Percentiles rank a stretch among this genome's conserved stretches.
Evolutionary conservation across 345 rosid genomes (phyloP).

Genomic region (Xanthoceras sorbifolium): DNA sequence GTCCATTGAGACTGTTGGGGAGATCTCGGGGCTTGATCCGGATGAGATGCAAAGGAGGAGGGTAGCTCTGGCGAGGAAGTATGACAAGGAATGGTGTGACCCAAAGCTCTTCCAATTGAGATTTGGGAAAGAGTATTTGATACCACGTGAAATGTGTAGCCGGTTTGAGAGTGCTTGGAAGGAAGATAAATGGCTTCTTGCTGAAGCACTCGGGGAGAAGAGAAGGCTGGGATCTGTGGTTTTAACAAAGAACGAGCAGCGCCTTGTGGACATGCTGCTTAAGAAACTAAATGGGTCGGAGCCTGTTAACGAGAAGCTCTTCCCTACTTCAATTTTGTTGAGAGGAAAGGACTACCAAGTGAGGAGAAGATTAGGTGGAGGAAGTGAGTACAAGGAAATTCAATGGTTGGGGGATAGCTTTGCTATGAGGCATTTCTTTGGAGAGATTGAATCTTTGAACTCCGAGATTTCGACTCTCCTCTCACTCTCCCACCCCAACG

Average conservation of each 20-base stretch:
- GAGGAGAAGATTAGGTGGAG: slow-evolving; percentile 62
- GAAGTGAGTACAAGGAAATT: slow-evolving; percentile 77
- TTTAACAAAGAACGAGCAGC: slow-evolving; percentile 54
- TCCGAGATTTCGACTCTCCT: slow-evolving; percentile 60
- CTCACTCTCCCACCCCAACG: slow-evolving; percentile 84
- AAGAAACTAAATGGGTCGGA: slow-evolving; percentile 58
- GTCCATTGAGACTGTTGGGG: slow-evolving; percentile 79
- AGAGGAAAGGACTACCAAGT: slow-evolving; percentile 74
- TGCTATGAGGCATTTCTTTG: slow-evolving; percentile 61
- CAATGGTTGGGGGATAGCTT: slow-evolving; percentile 87
- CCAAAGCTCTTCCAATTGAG: slow-evolving; percentile 74
- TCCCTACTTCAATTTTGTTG: slow-evolving; percentile 63
- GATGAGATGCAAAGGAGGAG: slow-evolving; percentile 82
- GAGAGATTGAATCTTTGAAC: slow-evolving; percentile 53
- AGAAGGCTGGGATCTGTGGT: slow-evolving; percentile 39
- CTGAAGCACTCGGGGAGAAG: slow-evolving; percentile 62
- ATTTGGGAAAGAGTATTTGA: slow-evolving; percentile 80
- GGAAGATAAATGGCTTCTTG: slow-evolving; percentile 79
- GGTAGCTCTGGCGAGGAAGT: slow-evolving; percentile 58
- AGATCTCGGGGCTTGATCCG: slow-evolving; percentile 81
- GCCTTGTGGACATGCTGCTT: slow-evolving; percentile 60
- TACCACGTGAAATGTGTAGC: slow-evolving; percentile 48
- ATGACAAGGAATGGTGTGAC: slow-evolving; percentile 74
- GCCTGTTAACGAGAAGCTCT: slow-evolving; percentile 46
- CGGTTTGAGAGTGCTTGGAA: slow-evolving; percentile 64